Conservation (phyloP, 2,329 filamentous ascomycete species). For the Diplodia corticola region DNA sequence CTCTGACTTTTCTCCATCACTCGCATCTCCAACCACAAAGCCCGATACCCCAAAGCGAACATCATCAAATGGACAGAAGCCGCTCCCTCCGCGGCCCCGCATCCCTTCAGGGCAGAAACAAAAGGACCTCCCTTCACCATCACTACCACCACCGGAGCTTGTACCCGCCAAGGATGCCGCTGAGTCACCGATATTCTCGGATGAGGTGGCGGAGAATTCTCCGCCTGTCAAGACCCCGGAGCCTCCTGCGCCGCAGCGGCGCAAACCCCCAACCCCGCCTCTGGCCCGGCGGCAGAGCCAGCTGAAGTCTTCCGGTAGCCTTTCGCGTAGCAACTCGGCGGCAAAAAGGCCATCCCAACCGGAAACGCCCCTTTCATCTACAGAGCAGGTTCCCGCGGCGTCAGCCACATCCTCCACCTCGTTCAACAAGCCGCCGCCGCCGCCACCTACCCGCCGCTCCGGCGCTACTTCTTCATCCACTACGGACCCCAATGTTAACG, state of each 20-base stretch:
- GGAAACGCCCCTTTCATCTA: background rate
- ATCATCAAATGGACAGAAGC: conserved; percentile 60
- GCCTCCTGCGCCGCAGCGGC: conserved; percentile 26
- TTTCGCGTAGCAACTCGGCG: conserved; percentile 39
- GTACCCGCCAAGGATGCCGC: conserved; percentile 20
- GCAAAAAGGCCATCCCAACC: conserved; percentile 39
- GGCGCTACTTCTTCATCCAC: conserved; percentile 11
- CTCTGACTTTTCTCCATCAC: conserved; percentile 33
- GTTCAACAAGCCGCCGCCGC: conserved; percentile 10
- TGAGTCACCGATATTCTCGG: background rate
- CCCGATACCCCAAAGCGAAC: conserved; percentile 31
- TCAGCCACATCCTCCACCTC: background rate
- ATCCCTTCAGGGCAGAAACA: background rate
- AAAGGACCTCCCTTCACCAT: conserved; percentile 10
- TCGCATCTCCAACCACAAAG: conserved; percentile 27
- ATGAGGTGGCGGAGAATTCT: background rate
- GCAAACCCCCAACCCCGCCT: conserved; percentile 30
- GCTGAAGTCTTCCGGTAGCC: conserved; percentile 31
- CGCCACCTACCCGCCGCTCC: conserved; percentile 17
- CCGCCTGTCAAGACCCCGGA: conserved; percentile 6
- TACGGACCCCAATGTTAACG: background rate
- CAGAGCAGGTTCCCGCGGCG: background rate
- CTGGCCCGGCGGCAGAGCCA: conserved; percentile 37
- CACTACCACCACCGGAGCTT: conserved; percentile 20
- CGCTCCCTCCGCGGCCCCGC: conserved; percentile 57